These are phyloP conservation scores for Combretum micranthum DNA, from an alignment of 345 rosid species.

Conservation along the genomic window DNA sequence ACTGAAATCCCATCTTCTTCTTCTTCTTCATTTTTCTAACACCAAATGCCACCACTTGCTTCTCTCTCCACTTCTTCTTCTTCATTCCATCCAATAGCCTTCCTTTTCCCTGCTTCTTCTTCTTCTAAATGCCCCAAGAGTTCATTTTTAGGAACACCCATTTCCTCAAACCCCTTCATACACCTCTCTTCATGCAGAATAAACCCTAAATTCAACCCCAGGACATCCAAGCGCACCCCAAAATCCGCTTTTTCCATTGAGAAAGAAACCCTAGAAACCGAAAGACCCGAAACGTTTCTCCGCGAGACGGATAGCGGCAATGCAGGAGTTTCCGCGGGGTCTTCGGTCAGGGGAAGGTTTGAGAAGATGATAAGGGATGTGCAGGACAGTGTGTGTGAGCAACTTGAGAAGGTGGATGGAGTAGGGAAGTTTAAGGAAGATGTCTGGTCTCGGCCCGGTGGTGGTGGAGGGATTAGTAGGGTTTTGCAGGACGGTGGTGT, in stretches of 20 bases:
- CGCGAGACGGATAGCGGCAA: constrained; percentile 46
- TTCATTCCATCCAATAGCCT: constrained; percentile 1
- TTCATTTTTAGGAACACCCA: background rate
- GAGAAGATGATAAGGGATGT: constrained; percentile 82
- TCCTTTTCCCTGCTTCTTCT: constrained; percentile 1
- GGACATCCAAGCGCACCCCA: background rate
- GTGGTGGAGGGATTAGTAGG: constrained; percentile 97
- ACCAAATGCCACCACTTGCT: constrained; percentile 12
- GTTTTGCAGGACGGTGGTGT: constrained; percentile 88
- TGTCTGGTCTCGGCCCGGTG: constrained; percentile 96
- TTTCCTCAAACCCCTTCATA: background rate
- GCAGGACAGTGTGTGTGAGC: constrained; percentile 73
- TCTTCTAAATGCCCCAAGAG: too few species aligned
- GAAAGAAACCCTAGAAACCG: constrained; percentile 51
- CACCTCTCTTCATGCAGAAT: too few species aligned
- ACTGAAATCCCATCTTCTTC: background rate
- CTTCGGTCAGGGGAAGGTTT: constrained; percentile 62
- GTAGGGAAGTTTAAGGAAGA: constrained; percentile 86
- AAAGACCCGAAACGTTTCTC: constrained; percentile 76
- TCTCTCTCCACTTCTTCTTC: constrained; percentile 7
- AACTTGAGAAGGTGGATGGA: constrained; percentile 57
- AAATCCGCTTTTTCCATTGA: constrained; percentile 43
- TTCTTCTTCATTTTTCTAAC: background rate
- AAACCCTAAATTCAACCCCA: too few species aligned
- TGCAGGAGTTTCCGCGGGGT: constrained; percentile 10